Evolutionary conservation across 2,329 filamentous ascomycete genomes (phyloP).

Genomic region (Davidsoniella eucalypti): DNA sequence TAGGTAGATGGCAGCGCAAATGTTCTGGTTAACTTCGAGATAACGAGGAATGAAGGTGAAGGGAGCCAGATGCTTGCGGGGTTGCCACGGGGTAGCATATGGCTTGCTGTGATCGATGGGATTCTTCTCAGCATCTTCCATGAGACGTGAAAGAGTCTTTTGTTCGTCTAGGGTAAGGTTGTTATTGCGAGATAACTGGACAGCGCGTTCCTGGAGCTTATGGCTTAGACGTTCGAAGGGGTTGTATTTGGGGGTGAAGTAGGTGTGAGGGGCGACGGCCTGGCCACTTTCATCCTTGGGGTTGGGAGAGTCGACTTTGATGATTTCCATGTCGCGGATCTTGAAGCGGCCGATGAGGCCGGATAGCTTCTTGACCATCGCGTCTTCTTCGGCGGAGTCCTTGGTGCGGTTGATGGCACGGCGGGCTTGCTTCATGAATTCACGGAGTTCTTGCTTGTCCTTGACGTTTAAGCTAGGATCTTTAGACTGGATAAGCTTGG

Average conservation of each 20-base stretch:
- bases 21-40: slow-evolving; percentile 93
- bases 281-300: slow-evolving; percentile 1
- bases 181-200: slow-evolving; percentile 20
- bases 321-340: slow-evolving; percentile 18
- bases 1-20: slow-evolving; percentile 89
- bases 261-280: slow-evolving; percentile 10
- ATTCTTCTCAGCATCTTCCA: slow-evolving; percentile 54
- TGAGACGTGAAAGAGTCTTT: slow-evolving; percentile 34
- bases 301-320: slow-evolving; percentile 6
- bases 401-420: slow-evolving; percentile 33
- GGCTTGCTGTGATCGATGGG: slow-evolving; percentile 62
- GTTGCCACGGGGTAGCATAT: slow-evolving; percentile 81
- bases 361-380: slow-evolving; percentile 39
- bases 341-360: slow-evolving; percentile 31
- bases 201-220: slow-evolving; percentile 17
- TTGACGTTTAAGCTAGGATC: slow-evolving; percentile 40
- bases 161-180: slow-evolving; percentile 33
- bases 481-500: slow-evolving; percentile 37
- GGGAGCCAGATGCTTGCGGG: slow-evolving; percentile 69
- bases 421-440: slow-evolving; percentile 51
- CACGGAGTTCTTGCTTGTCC: slow-evolving; percentile 59
- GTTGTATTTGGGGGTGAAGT: slow-evolving; percentile 10
- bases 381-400: slow-evolving; percentile 24
- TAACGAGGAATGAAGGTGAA: slow-evolving; percentile 94
- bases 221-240: slow-evolving; percentile 7